Evolutionary conservation across 352 stramenopile species (phyloP).

Genomic region (Stramenopiles sp.): DNA sequence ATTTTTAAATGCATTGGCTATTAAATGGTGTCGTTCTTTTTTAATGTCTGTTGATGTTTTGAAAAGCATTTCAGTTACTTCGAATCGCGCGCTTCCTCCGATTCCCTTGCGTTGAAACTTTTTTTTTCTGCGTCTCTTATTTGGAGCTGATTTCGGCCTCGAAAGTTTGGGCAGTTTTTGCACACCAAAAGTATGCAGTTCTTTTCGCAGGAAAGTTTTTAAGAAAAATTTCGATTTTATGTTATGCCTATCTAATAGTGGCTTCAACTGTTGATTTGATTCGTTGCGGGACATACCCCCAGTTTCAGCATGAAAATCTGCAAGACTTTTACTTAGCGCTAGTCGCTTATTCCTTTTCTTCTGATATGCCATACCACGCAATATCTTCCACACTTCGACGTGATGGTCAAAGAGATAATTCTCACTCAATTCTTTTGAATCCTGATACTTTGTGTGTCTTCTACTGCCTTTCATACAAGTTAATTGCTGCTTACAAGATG

Average conservation of each 20-base stretch:
- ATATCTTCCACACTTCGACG: neutral
- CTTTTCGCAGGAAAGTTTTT: neutral
- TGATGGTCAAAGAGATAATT: slow-evolving; percentile 4
- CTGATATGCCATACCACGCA: neutral
- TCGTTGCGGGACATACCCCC: too few relatives aligned
- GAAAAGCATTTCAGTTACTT: too few relatives aligned
- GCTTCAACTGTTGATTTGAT: too few relatives aligned
- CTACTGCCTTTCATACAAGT: neutral
- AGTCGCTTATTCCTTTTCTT: slow-evolving; percentile 1
- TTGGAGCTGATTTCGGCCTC: neutral
- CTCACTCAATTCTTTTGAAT: neutral
- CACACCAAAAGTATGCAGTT: neutral
- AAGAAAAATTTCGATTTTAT: slow-evolving; percentile 9
- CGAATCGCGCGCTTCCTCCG: too few relatives aligned
- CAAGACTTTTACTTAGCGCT: neutral
- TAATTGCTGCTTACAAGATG: neutral
- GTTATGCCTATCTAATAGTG: neutral
- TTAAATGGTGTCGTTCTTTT: too few relatives aligned
- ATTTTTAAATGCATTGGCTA: too few relatives aligned
- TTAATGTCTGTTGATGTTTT: too few relatives aligned
- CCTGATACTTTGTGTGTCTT: neutral
- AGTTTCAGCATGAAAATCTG: neutral
- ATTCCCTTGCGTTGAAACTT: too few relatives aligned
- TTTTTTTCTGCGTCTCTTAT: neutral
- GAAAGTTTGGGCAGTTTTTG: neutral